These are phyloP conservation scores for Cystobasidium onofrii DNA, from an alignment of 768 basidiomycete genomes.

Conservation along the genomic window DNA sequence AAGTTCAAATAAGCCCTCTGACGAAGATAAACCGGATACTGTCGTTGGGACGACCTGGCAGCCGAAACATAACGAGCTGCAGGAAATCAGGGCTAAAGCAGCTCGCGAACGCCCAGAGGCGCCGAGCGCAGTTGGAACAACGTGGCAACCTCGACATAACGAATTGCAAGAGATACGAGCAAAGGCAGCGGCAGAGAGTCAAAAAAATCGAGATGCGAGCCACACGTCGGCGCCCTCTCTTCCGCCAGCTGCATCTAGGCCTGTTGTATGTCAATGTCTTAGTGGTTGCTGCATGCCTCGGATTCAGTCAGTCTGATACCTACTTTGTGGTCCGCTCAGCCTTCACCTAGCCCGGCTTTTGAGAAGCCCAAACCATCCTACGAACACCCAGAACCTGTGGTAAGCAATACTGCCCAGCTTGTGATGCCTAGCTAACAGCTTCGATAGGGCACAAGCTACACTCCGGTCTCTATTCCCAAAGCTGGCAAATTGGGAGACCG, in stretches of 20 bases:
- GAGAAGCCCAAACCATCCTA: constrained; percentile 20
- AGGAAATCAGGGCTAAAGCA: constrained; percentile 23
- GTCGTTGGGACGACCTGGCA: constrained; percentile 18
- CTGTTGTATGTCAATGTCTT: neutral
- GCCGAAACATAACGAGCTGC: constrained; percentile 32
- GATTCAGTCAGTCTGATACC: neutral
- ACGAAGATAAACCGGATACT: constrained; percentile 46
- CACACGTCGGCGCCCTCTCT: constrained; percentile 46
- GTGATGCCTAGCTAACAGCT: neutral
- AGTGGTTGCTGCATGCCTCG: neutral
- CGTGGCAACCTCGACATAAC: constrained; percentile 22
- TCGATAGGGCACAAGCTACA: constrained; percentile 61
- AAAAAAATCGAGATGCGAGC: constrained; percentile 49
- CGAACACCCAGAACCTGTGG: constrained; percentile 33
- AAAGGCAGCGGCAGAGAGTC: constrained; percentile 1
- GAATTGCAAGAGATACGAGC: constrained; percentile 31
- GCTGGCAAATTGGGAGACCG: constrained; percentile 84
- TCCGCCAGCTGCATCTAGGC: constrained; percentile 48
- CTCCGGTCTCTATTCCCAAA: constrained; percentile 70
- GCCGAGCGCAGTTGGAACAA: constrained; percentile 19
- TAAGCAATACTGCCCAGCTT: neutral
- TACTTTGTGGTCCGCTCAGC: neutral
- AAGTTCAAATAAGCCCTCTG: constrained; percentile 43
- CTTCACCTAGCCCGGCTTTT: neutral
- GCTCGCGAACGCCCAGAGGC: constrained; percentile 23